Conservation (phyloP, 805 yeast species). For the Barnettozyma sp. region DNA sequence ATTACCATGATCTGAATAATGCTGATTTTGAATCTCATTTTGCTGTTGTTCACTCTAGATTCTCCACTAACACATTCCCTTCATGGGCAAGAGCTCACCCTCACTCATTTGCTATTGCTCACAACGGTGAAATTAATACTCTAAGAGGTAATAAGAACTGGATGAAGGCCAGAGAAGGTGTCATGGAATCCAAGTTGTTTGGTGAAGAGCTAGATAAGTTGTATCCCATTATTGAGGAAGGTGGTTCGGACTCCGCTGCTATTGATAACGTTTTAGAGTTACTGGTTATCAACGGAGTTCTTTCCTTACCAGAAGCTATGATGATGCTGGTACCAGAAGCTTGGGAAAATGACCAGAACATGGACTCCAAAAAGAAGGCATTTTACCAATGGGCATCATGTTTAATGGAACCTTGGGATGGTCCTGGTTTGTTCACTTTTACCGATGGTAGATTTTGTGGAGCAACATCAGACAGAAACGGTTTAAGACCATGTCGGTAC, state of each 20-base stretch:
- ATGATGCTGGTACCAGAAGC: conserved; percentile 98
- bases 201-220: conserved; percentile 88
- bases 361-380: conserved; percentile 89
- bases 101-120: conserved; percentile 85
- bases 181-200: conserved; percentile 79
- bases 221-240: conserved; percentile 95
- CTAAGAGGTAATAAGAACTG: conserved; percentile 96
- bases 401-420: conserved; percentile 99
- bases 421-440: conserved; percentile 94
- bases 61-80: conserved; percentile 97
- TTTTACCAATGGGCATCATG: conserved; percentile 99
- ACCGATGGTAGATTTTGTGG: conserved; percentile 98
- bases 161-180: conserved; percentile 99
- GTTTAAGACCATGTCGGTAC: conserved; percentile 96
- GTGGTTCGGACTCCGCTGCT: conserved; percentile 98
- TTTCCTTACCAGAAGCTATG: conserved; percentile 92
- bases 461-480: conserved; percentile 95
- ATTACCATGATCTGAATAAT: conserved; percentile 87
- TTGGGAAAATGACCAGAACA: conserved; percentile 81
- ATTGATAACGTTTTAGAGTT: conserved; percentile 92
- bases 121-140: conserved; percentile 97
- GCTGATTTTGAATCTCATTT: conserved; percentile 92
- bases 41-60: conserved; percentile 94
- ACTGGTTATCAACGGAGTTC: conserved; percentile 83
- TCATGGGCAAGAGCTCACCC: conserved; percentile 99